These are phyloP conservation scores for Chlorophyllum brunneum DNA, from an alignment of 768 basidiomycete genomes.

Conservation along the genomic window DNA sequence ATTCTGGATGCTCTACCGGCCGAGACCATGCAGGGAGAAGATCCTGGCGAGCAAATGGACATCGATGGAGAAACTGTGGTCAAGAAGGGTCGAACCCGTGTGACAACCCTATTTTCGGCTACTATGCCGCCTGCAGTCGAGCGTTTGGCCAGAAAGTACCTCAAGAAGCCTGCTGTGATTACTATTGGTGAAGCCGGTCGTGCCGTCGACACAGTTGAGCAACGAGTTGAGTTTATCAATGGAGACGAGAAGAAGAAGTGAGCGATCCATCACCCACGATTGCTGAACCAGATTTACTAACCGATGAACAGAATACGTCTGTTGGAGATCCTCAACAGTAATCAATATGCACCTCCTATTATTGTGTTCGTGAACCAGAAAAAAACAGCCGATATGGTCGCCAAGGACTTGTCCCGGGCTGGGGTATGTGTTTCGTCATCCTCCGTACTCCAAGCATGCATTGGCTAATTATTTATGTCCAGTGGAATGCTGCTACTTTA, in stretches of 20 bases:
- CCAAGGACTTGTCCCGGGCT: conserved; percentile 87
- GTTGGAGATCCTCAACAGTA: conserved; percentile 90
- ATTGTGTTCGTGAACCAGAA: conserved; percentile 99
- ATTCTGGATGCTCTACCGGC: conserved; percentile 91
- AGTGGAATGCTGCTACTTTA: conserved; percentile 90
- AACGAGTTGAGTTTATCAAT: conserved; percentile 87
- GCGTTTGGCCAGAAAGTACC: conserved; percentile 89
- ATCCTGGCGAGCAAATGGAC: conserved; percentile 71
- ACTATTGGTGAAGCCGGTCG: conserved; percentile 98
- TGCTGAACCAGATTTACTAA: conserved; percentile 8
- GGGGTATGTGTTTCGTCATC: conserved; percentile 53
- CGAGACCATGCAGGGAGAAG: conserved; percentile 86
- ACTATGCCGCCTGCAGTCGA: conserved; percentile 99
- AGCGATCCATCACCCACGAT: conserved; percentile 23
- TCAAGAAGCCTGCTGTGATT: conserved; percentile 89
- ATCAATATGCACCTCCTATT: conserved; percentile 81
- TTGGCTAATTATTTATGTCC: conserved; percentile 5
- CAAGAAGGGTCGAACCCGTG: conserved; percentile 76
- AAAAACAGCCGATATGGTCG: conserved; percentile 98
- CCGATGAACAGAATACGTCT: conserved; percentile 62
- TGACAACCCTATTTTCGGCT: conserved; percentile 96
- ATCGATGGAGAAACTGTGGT: conserved; percentile 65
- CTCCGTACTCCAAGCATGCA: conserved; percentile 8
- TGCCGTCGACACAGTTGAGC: conserved; percentile 97
- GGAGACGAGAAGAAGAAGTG: conserved; percentile 98